Percentiles rank a stretch among this genome's conserved stretches.
Evolutionary conservation across 1,139 yeast species (phyloP).

Genomic region (Kodamaea sp.): DNA sequence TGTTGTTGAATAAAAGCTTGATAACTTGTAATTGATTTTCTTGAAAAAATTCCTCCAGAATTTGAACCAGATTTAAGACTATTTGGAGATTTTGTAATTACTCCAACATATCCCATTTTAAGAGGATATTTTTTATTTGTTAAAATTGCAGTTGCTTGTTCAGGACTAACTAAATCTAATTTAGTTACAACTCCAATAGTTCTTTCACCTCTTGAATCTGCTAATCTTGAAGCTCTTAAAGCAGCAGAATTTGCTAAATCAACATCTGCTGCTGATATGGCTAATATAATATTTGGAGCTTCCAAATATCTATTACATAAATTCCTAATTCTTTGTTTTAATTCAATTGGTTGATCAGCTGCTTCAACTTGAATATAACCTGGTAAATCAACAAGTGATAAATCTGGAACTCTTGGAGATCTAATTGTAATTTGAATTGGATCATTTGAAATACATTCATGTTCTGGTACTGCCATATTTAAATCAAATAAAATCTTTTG

Average conservation of each 20-base stretch:
- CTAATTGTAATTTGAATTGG: constrained; percentile 88
- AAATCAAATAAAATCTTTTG: constrained; percentile 81
- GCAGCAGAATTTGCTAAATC: constrained; percentile 97
- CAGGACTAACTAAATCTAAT: constrained; percentile 81
- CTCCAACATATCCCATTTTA: constrained; percentile 96
- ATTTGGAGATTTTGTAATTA: constrained; percentile 75
- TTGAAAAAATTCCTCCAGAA: constrained; percentile 28
- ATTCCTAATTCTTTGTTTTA: constrained; percentile 73
- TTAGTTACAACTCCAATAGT: constrained; percentile 96
- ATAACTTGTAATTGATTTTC: constrained; percentile 36
- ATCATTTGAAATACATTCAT: constrained; percentile 83
- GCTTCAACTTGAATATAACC: constrained; percentile 98
- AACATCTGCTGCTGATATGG: constrained; percentile 96
- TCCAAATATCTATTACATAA: constrained; percentile 84
- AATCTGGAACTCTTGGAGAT: constrained; percentile 91
- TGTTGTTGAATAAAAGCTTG: constrained; percentile 61
- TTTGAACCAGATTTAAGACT: constrained; percentile 15
- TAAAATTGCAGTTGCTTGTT: constrained; percentile 63
- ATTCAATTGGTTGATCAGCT: constrained; percentile 86
- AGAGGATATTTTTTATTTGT: constrained; percentile 82
- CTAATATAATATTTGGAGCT: constrained; percentile 89
- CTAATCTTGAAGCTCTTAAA: constrained; percentile 82
- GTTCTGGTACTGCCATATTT: constrained; percentile 85
- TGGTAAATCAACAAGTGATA: constrained; percentile 91
- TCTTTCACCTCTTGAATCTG: constrained; percentile 92